Evolutionary conservation across 2,329 filamentous ascomycete genomes (phyloP), one percentile per base, ranked within the genome.

Genomic region (Cladophialophora yegresii): DNA sequence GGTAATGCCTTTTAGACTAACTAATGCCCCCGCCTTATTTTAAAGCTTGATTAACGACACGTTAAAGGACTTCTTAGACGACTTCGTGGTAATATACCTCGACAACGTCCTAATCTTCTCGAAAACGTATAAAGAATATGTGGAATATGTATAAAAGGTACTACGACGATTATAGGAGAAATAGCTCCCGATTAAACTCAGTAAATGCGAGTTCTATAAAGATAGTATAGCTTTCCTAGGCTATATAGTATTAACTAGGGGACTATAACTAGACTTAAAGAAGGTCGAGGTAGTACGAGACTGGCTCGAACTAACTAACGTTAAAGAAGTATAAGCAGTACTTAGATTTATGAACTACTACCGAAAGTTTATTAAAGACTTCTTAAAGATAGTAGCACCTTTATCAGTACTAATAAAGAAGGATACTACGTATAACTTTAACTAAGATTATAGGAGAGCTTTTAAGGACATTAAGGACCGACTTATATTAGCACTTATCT

Each of bases 391-490:
- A 1, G 20, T 5, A 30, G 33, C 16, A 43, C 26, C 45, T 1
- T 2, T 59, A 30, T 32, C 26, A 5, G 23, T 20, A 0, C 23
- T 59, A 59, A 59, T 20, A 26, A 59, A 49, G 16, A 59, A 59
- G 13, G 56, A 59, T 16, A 20, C 7, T 13, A 13, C 12, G 1
- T 54, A 32, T 16, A 16, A 28, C 1, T 30, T 59, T 30, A 36
- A 16, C 9, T 2, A n/a, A 43, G 4, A 33, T 2, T 69, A 70
- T 22, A 60, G 66, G 23, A 53, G 54, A 58, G 12, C 26, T 5
- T 57, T 70, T 26, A 66, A 49, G 36, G 54, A 10, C 4, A 23
- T 49, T 12, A 49, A 49, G 20, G 20, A n/a, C 1, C 45, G 23
- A 43, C 45, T 23, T 10, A 23, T 20, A 2, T 10, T 2, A 8